Evolutionary conservation across 2,329 filamentous ascomycete species (phyloP).

Genomic region (Seiridium cupressi): DNA sequence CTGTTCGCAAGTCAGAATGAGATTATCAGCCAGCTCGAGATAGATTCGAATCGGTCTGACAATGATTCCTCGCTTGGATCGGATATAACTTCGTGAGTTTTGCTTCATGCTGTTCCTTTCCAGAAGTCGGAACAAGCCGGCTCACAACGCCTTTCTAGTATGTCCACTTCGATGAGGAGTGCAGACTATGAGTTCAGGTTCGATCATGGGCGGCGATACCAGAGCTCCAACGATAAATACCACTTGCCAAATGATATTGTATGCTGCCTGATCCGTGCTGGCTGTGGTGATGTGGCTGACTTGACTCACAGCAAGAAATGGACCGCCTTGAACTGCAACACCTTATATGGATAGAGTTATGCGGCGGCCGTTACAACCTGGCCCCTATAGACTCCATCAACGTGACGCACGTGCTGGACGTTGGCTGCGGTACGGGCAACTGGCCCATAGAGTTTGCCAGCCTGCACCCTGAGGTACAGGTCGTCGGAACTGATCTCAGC

Average conservation of each 20-base stretch:
- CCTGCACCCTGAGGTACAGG: slow-evolving; percentile 15
- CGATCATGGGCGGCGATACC: slow-evolving; percentile 16
- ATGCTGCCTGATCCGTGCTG: background rate
- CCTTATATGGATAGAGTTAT: slow-evolving; percentile 16
- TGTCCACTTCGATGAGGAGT: slow-evolving; percentile 15
- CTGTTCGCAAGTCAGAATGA: background rate
- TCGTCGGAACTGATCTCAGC: slow-evolving; percentile 17
- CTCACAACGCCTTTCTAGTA: slow-evolving; percentile 2
- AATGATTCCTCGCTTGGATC: slow-evolving; percentile 16
- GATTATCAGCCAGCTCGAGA: slow-evolving; percentile 11
- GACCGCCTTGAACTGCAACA: slow-evolving; percentile 19
- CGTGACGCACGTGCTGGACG: slow-evolving; percentile 12
- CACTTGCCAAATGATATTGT: slow-evolving; percentile 18
- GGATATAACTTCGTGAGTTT: slow-evolving; percentile 16
- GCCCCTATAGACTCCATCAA: slow-evolving; percentile 14
- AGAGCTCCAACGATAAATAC: slow-evolving; percentile 16
- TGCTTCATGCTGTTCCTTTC: background rate
- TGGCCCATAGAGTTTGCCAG: slow-evolving; percentile 19
- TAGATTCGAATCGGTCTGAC: slow-evolving; percentile 14
- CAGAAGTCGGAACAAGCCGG: background rate
- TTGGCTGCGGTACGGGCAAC: slow-evolving; percentile 14
- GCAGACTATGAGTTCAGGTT: slow-evolving; percentile 13
- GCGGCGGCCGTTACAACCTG: slow-evolving; percentile 14
- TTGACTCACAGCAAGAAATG: slow-evolving; percentile 13
- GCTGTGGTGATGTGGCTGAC: background rate